phyloP scores from a whole-genome alignment of 805 yeast species.

The Pichia deserticola region DNA sequence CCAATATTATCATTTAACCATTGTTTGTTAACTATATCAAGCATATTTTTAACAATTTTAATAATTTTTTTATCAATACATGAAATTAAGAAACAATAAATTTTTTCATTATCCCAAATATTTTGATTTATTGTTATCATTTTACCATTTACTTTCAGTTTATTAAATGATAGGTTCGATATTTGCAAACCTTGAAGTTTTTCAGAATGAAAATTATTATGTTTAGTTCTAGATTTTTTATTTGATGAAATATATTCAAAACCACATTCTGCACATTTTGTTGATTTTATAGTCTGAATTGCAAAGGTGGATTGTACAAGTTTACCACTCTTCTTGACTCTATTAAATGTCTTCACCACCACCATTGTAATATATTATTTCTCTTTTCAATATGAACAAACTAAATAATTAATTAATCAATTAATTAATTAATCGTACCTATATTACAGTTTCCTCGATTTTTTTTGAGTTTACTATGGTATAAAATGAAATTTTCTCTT shows the following conservation, averaged over 20 bases:
- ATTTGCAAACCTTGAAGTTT: background rate
- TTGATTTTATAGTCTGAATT: background rate
- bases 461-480: too few species aligned
- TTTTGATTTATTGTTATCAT: background rate
- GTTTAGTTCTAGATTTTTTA: slow-evolving; percentile 1
- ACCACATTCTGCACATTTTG: background rate
- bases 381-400: too few species aligned
- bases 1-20: slow-evolving; percentile 3
- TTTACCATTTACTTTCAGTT: background rate
- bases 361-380: too few species aligned
- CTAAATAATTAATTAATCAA: too few species aligned
- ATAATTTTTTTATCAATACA: background rate
- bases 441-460: too few species aligned
- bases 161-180: background rate
- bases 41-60: background rate
- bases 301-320: slow-evolving; percentile 2
- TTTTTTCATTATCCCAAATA: background rate
- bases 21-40: background rate
- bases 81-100: background rate
- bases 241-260: background rate
- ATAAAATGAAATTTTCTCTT: too few species aligned
- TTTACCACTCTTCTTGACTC: background rate
- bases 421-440: too few species aligned
- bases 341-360: too few species aligned
- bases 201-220: background rate